Evolutionary conservation across 2,329 filamentous ascomycete genomes (phyloP).

Genomic region (Stagonosporopsis chrysanthemi): DNA sequence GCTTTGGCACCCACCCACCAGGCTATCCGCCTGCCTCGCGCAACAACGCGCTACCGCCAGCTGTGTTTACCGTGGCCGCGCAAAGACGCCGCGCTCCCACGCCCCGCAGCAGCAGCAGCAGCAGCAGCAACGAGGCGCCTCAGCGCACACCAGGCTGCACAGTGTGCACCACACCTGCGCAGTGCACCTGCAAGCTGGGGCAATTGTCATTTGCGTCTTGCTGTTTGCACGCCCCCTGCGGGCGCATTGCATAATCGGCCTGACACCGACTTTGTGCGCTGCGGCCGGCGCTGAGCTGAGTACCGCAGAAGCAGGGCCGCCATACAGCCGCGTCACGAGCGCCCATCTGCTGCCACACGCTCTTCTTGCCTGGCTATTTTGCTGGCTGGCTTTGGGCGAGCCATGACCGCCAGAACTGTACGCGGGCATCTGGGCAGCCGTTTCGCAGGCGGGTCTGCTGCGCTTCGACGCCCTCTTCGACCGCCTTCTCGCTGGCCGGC

Average conservation of each 20-base stretch:
- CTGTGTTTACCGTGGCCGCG: slow-evolving; percentile 2
- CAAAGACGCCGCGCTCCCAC: too few relatives aligned
- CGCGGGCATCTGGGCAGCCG: too few relatives aligned
- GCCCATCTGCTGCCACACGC: neutral
- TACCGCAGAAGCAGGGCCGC: slow-evolving; percentile 15
- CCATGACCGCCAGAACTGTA: too few relatives aligned
- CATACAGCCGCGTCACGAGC: slow-evolving; percentile 1
- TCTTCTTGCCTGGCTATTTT: neutral
- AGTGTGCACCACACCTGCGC: neutral
- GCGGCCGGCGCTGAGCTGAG: slow-evolving; percentile 3
- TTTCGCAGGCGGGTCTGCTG: neutral
- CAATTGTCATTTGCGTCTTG: neutral
- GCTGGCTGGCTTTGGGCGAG: neutral
- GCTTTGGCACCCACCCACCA: neutral
- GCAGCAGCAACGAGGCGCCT: too few relatives aligned
- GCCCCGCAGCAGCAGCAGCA: too few relatives aligned
- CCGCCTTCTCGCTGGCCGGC: neutral
- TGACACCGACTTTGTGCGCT: slow-evolving; percentile 6
- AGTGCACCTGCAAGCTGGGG: neutral
- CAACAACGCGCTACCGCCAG: slow-evolving; percentile 9
- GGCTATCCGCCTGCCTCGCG: too few relatives aligned
- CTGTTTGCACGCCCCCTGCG: neutral
- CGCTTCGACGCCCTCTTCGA: neutral
- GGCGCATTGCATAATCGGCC: slow-evolving; percentile 9
- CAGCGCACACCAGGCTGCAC: too few relatives aligned